Conservation (phyloP, 202 grass and related monocot species). For the Setaria viridis region DNA sequence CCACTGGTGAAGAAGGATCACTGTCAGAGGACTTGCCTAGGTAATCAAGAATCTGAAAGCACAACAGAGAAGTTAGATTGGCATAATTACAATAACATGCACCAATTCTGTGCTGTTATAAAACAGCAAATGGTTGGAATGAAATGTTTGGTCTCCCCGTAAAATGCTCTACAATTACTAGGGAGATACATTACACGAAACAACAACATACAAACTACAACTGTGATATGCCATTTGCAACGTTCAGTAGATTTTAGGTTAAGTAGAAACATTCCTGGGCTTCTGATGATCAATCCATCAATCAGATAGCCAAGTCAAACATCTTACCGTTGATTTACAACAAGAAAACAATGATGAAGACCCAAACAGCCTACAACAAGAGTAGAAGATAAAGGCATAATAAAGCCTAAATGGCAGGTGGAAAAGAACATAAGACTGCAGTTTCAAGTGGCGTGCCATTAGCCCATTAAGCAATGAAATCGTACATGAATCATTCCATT, state of each 20-base stretch:
- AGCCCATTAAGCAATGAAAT: not conserved
- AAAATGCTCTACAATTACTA: not conserved
- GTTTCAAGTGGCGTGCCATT: not conserved
- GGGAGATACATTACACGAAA: not conserved
- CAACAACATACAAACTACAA: slow-evolving; percentile 27
- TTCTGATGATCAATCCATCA: not conserved
- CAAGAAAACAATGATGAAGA: not conserved
- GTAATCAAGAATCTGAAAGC: slow-evolving; percentile 89
- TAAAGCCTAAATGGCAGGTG: not conserved
- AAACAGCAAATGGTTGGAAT: not conserved
- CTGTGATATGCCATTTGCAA: not conserved
- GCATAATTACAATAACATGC: slow-evolving; percentile 18
- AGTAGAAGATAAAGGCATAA: not conserved
- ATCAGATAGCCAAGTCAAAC: not conserved
- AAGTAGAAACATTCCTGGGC: not conserved
- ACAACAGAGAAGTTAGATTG: slow-evolving; percentile 22
- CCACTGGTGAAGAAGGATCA: slow-evolving; percentile 79
- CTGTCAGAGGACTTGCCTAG: slow-evolving; percentile 80
- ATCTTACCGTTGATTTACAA: not conserved
- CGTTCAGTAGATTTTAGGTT: not conserved
- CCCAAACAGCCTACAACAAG: not conserved
- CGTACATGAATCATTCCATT: not conserved
- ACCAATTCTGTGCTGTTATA: not conserved
- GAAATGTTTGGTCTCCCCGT: not conserved
- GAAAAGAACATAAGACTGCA: not conserved